Conservation (phyloP, 305 asterid species). For the Rubia peregrina region DNA sequence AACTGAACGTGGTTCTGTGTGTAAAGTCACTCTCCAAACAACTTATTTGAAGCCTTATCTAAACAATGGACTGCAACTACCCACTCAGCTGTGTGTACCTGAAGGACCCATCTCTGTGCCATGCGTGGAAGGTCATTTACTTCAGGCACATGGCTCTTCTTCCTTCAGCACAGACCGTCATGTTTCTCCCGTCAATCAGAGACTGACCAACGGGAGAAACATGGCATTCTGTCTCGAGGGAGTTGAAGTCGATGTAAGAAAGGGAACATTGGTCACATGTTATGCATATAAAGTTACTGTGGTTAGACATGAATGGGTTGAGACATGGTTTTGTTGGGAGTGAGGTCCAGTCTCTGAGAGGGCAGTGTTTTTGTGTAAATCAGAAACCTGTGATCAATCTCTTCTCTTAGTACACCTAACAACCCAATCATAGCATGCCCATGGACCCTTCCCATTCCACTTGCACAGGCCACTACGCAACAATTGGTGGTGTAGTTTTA, state of each 20-base stretch:
- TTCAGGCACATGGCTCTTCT: background rate
- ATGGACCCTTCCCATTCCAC: slow-evolving; percentile 36
- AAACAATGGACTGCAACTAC: background rate
- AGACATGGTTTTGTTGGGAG: slow-evolving; percentile 9
- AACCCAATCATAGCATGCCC: slow-evolving; percentile 19
- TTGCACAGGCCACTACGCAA: slow-evolving; percentile 20
- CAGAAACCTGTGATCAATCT: slow-evolving; percentile 19
- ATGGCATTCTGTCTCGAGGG: background rate
- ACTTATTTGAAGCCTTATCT: background rate
- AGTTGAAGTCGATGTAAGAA: background rate
- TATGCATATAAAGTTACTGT: slow-evolving; percentile 8
- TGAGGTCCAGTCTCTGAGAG: background rate
- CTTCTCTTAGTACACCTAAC: slow-evolving; percentile 13
- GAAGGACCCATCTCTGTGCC: slow-evolving; percentile 11
- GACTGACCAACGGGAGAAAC: background rate
- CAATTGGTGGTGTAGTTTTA: slow-evolving; percentile 9
- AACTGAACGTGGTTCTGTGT: background rate
- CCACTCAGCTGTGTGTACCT: slow-evolving; percentile 5
- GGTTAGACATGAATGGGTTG: slow-evolving; percentile 15
- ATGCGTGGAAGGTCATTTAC: slow-evolving; percentile 9
- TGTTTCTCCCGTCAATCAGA: background rate
- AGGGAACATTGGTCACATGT: slow-evolving; percentile 11
- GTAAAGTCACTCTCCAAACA: slow-evolving; percentile 10
- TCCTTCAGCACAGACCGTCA: background rate
- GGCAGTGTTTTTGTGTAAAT: background rate